These are phyloP conservation scores for Talaromyces thailandensis DNA, from an alignment of 495 filamentous ascomycete species.

Conservation along the genomic window DNA sequence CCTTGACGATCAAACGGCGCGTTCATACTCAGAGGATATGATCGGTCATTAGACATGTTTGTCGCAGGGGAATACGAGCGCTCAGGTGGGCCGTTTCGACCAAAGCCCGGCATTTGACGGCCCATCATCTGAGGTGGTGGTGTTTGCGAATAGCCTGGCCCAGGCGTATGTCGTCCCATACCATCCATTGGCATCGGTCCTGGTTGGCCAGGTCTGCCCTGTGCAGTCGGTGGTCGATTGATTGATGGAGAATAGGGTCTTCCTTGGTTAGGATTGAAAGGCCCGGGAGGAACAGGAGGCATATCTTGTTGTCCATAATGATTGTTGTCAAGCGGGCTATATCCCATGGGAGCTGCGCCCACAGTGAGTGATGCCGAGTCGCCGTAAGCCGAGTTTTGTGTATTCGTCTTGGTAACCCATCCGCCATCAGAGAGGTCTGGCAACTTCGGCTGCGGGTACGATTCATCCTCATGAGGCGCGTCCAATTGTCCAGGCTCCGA, in stretches of 20 bases:
- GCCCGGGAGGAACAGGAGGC: conserved; percentile 19
- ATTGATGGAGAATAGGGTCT: conserved; percentile 15
- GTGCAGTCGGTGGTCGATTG: conserved; percentile 7
- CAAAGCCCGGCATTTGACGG: conserved; percentile 10
- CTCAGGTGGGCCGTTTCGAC: conserved; percentile 6
- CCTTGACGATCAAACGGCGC: background rate
- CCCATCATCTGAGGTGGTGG: conserved; percentile 6
- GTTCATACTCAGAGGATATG: background rate
- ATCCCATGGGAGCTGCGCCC: conserved; percentile 51
- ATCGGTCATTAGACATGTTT: background rate
- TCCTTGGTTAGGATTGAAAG: conserved; percentile 10
- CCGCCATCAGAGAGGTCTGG: conserved; percentile 26
- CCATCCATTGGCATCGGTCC: background rate
- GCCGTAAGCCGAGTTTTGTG: conserved; percentile 32
- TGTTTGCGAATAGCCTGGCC: conserved; percentile 8
- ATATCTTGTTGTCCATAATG: conserved; percentile 15
- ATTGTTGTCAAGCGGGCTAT: conserved; percentile 29
- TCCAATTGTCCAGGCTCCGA: conserved; percentile 41
- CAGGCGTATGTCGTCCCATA: conserved; percentile 1
- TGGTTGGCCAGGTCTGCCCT: background rate
- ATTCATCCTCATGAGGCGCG: conserved; percentile 11
- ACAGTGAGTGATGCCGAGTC: conserved; percentile 45
- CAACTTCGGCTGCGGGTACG: conserved; percentile 28
- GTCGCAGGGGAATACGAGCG: conserved; percentile 8
- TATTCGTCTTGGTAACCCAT: conserved; percentile 30